Percentiles rank a stretch among this genome's conserved stretches.
Evolutionary conservation across 768 basidiomycete genomes (phyloP).

Genomic region (Psilocybe cubensis): DNA sequence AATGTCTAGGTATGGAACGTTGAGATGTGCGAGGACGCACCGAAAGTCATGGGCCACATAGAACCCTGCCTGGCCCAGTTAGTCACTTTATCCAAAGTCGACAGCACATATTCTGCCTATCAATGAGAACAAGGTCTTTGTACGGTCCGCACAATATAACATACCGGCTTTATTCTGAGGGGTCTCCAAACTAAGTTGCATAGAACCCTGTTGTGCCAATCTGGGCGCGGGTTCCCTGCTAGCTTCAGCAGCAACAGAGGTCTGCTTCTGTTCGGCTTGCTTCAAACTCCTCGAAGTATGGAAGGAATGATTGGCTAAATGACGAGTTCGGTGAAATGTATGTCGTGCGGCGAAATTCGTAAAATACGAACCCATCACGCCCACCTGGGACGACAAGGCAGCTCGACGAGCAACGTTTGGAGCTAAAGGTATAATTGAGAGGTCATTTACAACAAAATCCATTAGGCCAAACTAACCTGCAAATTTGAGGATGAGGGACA

Average conservation of each 20-base stretch:
- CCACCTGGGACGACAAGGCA: constrained; percentile 47
- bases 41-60: constrained; percentile 99
- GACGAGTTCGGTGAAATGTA: constrained; percentile 3
- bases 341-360: constrained; percentile 19
- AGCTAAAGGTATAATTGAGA: constrained; percentile 26
- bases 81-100: constrained; percentile 93
- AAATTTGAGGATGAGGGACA: constrained; percentile 51
- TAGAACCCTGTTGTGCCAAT: constrained; percentile 78
- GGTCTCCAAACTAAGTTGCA: constrained; percentile 84
- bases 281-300: constrained; percentile 52
- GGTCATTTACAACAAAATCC: neutral
- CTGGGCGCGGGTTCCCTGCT: constrained; percentile 65
- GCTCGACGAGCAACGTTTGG: constrained; percentile 45
- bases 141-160: constrained; percentile 22
- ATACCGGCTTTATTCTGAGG: constrained; percentile 89
- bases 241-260: constrained; percentile 36
- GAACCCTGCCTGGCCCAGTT: constrained; percentile 98
- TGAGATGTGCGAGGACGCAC: constrained; percentile 31
- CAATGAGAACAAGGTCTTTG: neutral
- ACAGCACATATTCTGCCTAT: constrained; percentile 87
- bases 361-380: constrained; percentile 39
- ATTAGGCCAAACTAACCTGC: constrained; percentile 33
- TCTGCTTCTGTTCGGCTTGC: constrained; percentile 34
- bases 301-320: constrained; percentile 54
- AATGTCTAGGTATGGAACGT: neutral